Conservation (phyloP, 2,329 filamentous ascomycete genomes). For the Albophoma yamanashiensis region DNA sequence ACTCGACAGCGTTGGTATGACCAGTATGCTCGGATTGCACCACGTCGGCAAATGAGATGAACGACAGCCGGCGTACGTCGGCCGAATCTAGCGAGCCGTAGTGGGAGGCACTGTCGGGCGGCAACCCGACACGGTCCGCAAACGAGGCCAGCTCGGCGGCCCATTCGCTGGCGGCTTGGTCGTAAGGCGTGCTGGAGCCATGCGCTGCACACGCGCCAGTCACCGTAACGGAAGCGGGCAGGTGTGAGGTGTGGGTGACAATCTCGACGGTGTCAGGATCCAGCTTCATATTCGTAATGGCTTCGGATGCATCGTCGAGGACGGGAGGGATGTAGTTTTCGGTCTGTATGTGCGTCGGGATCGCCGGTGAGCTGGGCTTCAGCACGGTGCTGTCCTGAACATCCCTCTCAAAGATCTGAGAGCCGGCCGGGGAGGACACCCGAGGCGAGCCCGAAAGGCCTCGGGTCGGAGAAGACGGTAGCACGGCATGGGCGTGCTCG, state of each 20-base stretch:
- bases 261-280: conserved; percentile 90
- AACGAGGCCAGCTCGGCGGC: conserved; percentile 47
- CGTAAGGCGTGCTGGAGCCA: conserved; percentile 20
- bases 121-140: conserved; percentile 29
- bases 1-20: conserved; percentile 35
- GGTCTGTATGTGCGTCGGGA: conserved; percentile 85
- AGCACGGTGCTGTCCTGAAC: conserved; percentile 68
- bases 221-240: conserved; percentile 62
- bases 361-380: conserved; percentile 69
- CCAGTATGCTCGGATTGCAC: conserved; percentile 74
- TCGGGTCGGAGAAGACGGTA: conserved; percentile 54
- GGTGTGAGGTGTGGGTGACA: conserved; percentile 75
- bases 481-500: conserved; percentile 29
- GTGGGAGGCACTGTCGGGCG: conserved; percentile 56
- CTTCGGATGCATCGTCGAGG: conserved; percentile 80
- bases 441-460: conserved; percentile 62
- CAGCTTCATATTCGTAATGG: conserved; percentile 77
- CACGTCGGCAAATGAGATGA: conserved; percentile 95
- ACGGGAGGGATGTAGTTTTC: conserved; percentile 91
- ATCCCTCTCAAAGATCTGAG: conserved; percentile 86
- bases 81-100: conserved; percentile 65
- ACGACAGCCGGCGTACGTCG: conserved; percentile 77
- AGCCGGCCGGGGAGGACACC: conserved; percentile 65
- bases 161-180: conserved; percentile 37
- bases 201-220: conserved; percentile 30